Base-by-base conservation (phyloP, 345 rosid species). In the Dipteronia dyeriana region DNA sequence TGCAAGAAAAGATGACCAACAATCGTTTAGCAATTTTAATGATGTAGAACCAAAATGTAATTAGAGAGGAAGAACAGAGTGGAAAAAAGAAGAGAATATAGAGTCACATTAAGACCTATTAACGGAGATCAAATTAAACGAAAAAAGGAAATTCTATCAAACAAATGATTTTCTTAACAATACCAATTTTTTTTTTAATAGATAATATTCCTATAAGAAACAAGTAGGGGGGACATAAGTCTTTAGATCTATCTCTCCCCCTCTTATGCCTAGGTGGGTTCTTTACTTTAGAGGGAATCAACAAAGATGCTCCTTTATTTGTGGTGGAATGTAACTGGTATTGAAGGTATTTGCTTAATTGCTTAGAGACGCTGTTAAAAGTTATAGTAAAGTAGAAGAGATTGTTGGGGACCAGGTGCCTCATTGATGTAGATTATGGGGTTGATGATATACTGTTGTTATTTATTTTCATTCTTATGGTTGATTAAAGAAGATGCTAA, bases 381-480 rank as follows among this genome's bases (percentile, higher is more conserved):
- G 61, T n/a, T 7, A 71, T 69, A 76, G 71, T 74, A 19, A 77
- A 74, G 72, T 70, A 49, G 62, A 70, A 73, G 19, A 70, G 63
- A 75, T 60, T 63, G 83, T 75, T 41, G 63, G 63, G 72, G 74
- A 78, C 76, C 39, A 45, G 70, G 25, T 76, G 34, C 80, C 81
- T 73, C 70, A 63, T 70, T 68, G 70, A 62, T 63, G 70, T 13
- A 34, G 26, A 67, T 9, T 69, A 76, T 66, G 66, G 39, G 59
- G 64, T 74, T 34, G 25, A 51, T 20, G 14, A 26, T 7, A 14
- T 16, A 53, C n/a, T 53, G 17, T 53, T 53, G 7, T 53, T 53
- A 53, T 53, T 62, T 29, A 38, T 68, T 77, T 73, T 60, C 2
- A 23, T 29, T 76, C 12, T 64, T 25, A 66, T 71, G 73, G 47